Evolutionary conservation across 2,329 filamentous ascomycete genomes (phyloP), one percentile per base, ranked within the genome.

Genomic region (Parascedosporium putredinis): DNA sequence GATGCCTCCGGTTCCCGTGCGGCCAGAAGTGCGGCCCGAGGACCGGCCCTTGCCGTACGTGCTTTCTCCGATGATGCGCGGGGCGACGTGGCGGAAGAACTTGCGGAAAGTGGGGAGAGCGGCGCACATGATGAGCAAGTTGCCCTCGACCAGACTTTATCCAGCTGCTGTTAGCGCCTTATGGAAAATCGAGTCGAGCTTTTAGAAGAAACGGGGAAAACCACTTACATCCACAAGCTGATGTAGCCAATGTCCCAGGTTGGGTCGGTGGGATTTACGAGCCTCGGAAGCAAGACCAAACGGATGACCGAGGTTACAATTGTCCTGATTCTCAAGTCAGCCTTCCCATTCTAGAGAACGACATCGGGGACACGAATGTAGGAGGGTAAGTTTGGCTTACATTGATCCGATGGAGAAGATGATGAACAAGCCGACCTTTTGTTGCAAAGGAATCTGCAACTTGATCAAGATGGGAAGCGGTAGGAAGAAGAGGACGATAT

Each of bases 391-490:
- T n/a, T 5, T 6, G 14, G 53, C 61, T 53, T 50, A 61, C 55
- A 62, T 29, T 1, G 57, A 67, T 16, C 69, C 71, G 8, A 75
- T 59, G 4, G 65, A 67, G 45, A 76, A 73, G 20, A 75, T 67
- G 0, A 63, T 53, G 1, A 66, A 57, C 2, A 74, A 56, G 1
- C 64, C 70, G n/a, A 73, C 51, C 55, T 74, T 76, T 51, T 75
- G 71, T 44, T 64, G 66, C 22, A 55, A 54, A 0, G 71, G 70
- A 31, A 76, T 65, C 45, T 70, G 67, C 1, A 76, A 56, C n/a
- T 61, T 62, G 23, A 70, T 56, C 0, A 76, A 61, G 31, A 73
- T 70, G 0, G 66, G 68, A 24, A 75, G 64, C 0, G 73, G 73
- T 2, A 76, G 55, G 1, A 64, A 54, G 45, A 73, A 72, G 14